Conservation (phyloP, 305 asterid species). For the Fraxinus platypoda region DNA sequence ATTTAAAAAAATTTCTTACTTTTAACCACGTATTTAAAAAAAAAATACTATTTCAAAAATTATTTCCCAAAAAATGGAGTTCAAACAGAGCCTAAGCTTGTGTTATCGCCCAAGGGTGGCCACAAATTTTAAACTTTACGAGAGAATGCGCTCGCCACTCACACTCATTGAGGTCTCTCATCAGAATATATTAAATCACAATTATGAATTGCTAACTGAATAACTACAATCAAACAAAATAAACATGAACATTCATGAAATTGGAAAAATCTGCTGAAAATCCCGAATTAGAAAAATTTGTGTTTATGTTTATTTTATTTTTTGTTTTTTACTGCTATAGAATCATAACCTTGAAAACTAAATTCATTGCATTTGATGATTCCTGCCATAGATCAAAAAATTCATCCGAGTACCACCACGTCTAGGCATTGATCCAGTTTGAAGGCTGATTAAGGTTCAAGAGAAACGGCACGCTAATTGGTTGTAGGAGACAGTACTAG, state of each 20-base stretch:
- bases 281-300: constrained; percentile 11
- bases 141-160: neutral
- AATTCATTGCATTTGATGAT: neutral
- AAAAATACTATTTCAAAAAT: too few relatives aligned
- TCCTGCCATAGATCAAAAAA: neutral
- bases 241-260: neutral
- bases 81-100: too few relatives aligned
- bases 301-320: too few relatives aligned
- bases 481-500: neutral
- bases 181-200: neutral
- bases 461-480: too few relatives aligned
- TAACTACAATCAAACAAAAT: neutral
- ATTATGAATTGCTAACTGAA: neutral
- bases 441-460: too few relatives aligned
- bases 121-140: neutral
- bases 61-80: too few relatives aligned
- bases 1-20: too few relatives aligned
- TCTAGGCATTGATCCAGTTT: constrained; percentile 13
- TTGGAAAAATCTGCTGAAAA: neutral
- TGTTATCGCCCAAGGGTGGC: neutral
- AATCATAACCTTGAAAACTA: neutral
- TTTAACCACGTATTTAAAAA: too few relatives aligned
- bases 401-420: neutral
- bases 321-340: neutral
- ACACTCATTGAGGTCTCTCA: neutral